Conservation (phyloP, 495 filamentous ascomycete genomes). For the Tuber aestivum region DNA sequence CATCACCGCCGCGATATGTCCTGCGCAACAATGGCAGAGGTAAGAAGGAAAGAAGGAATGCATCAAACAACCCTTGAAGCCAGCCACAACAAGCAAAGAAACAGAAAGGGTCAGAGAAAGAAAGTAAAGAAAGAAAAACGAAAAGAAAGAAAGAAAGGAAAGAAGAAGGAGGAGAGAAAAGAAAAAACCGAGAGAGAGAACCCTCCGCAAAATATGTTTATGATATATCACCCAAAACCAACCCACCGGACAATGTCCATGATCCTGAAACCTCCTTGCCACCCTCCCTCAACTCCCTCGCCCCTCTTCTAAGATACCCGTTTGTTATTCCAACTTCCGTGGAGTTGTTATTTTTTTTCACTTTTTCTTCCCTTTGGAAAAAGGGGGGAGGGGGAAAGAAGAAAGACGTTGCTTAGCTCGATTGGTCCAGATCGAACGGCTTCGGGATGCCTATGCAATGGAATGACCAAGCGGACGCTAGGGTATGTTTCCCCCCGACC, state of each 20-base stretch:
- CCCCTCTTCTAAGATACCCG: neutral
- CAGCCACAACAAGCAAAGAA: neutral
- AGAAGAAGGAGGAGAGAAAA: neutral
- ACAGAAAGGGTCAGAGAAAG: neutral
- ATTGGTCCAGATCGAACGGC: neutral
- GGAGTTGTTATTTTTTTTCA: neutral
- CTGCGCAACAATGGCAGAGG: neutral
- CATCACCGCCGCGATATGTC: neutral
- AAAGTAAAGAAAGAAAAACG: neutral
- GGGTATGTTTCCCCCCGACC: constrained; percentile 15
- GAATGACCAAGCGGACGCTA: constrained; percentile 41
- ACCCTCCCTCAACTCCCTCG: neutral
- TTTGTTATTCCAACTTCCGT: neutral
- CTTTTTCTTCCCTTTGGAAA: neutral
- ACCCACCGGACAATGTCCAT: neutral
- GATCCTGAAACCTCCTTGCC: neutral
- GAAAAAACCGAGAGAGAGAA: neutral
- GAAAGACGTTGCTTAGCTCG: neutral
- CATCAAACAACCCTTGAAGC: neutral
- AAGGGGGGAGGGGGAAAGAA: neutral
- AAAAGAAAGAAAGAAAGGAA: no score
- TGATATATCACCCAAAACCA: neutral
- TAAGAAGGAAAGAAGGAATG: neutral
- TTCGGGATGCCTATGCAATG: constrained; percentile 41
- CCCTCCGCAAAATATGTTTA: neutral